Evolutionary conservation across 2,329 filamentous ascomycete genomes (phyloP).

Genomic region (Blastomyces parvus): DNA sequence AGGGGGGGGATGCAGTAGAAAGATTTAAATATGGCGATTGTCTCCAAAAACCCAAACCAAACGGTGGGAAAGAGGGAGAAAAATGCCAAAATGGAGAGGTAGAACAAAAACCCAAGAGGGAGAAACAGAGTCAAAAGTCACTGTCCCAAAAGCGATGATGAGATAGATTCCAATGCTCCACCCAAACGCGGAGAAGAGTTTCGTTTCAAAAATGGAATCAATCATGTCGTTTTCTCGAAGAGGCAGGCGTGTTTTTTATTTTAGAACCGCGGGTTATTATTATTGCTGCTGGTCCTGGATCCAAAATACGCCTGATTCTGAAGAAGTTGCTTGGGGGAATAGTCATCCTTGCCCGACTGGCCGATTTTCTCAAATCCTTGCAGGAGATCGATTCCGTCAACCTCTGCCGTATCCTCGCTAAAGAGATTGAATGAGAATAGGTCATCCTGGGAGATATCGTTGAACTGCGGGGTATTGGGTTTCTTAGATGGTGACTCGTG

Average conservation of each 20-base stretch:
- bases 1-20: background rate
- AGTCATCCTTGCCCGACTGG: slow-evolving; percentile 28
- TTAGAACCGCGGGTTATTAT: slow-evolving; percentile 26
- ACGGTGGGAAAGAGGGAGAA: background rate
- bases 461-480: slow-evolving; percentile 24
- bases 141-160: background rate
- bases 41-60: background rate
- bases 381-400: slow-evolving; percentile 38
- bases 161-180: background rate
- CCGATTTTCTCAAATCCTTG: slow-evolving; percentile 43
- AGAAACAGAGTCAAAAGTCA: background rate
- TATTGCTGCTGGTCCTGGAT: slow-evolving; percentile 22
- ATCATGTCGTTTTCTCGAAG: background rate
- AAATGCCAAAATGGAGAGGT: background rate
- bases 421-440: slow-evolving; percentile 42
- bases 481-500: slow-evolving; percentile 35
- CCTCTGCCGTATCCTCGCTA: slow-evolving; percentile 35
- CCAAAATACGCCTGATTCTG: slow-evolving; percentile 24
- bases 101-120: background rate
- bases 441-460: slow-evolving; percentile 34
- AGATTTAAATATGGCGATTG: background rate
- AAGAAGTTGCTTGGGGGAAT: slow-evolving; percentile 22
- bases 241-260: background rate
- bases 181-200: background rate
- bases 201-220: background rate